Base-by-base conservation (phyloP, 139 green algal species). In the Volvox africanus region DNA sequence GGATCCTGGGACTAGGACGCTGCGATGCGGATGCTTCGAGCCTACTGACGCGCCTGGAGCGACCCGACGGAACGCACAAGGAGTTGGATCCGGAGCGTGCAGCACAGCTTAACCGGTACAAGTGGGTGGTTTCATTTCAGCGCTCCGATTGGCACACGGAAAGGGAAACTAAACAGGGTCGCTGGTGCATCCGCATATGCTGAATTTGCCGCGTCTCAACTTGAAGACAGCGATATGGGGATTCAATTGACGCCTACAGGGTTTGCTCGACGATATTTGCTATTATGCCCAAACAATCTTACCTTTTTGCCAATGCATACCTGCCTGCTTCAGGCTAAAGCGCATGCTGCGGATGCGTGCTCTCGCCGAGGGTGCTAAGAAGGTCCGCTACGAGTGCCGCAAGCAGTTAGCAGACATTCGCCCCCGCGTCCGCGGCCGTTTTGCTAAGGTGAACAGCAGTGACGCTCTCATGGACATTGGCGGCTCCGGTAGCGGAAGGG, bases 321-420 rank as follows among this genome's bases (percentile, higher is more conserved):
- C 44, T 55, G 44, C 9, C 44, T 55, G 44, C 44, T 75, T 11
- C 86, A 90, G 87, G 76, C 87, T 86, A 3, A 91, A 91, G 87
- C 87, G 87, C 61, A 86, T 86, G 61, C 33, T 86, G 76, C 75
- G 87, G 13, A 78, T 86, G 76, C 61, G 61, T 2, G 87, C 87
- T 9, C 32, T 90, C 0, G 75, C 75, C 18, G 86, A 90, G 30
- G 61, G 75, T 35, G 55, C 86, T 33, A 90, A 84, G 73, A 90
- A 90, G 86, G 86, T 90, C 1, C 86, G 86, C 73, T n/a, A 37
- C 24, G 86, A 84, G 24, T 50, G 19, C 35, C 77, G 87, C 87
- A 91, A 91, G 76, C 33, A 76, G 71, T 26, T 62, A 2, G 83
- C 84, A 12, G 84, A 89, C 69, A 50, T 26, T 9, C 84, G 84